These are phyloP conservation scores for Chaetomiaceae sp. DNA, from an alignment of 2,329 filamentous ascomycete genomes.

Conservation along the genomic window DNA sequence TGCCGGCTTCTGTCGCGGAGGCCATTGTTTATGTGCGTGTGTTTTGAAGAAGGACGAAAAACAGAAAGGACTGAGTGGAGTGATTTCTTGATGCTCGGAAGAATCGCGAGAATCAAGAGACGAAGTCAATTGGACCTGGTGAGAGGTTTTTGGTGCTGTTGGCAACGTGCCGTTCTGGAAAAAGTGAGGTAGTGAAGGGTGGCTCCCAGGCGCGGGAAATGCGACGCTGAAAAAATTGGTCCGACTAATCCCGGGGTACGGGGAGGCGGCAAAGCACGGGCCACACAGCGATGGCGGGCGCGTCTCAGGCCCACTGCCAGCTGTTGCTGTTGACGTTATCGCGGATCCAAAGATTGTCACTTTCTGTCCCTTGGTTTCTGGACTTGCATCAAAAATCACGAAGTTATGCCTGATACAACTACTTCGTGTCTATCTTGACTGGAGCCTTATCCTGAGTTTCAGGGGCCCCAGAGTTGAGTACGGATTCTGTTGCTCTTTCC, in stretches of 20 bases:
- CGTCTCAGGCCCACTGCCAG: too few species aligned
- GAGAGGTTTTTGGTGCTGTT: conserved; percentile 17
- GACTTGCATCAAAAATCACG: too few species aligned
- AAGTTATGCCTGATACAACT: too few species aligned
- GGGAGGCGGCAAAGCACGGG: conserved; percentile 14
- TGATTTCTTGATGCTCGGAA: conserved; percentile 18
- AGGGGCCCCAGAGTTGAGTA: too few species aligned
- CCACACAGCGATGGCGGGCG: conserved; percentile 1
- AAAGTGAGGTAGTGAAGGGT: conserved; percentile 16
- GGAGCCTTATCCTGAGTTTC: too few species aligned
- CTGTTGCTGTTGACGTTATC: too few species aligned
- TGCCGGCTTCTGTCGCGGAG: conserved; percentile 25
- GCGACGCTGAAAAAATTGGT: conserved; percentile 16
- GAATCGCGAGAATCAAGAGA: conserved; percentile 17
- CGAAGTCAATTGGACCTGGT: conserved; percentile 17
- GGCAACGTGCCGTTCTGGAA: conserved; percentile 25
- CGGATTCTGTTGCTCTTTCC: neutral
- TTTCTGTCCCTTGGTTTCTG: too few species aligned
- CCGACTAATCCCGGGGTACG: conserved; percentile 22
- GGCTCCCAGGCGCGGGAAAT: conserved; percentile 13
- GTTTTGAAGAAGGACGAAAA: conserved; percentile 23
- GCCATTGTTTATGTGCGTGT: conserved; percentile 37
- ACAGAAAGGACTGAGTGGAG: conserved; percentile 29
- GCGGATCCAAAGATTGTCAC: too few species aligned
- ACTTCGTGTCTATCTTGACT: too few species aligned